A percentile compares a stretch with the other conserved stretches of the same genome.
Evolutionary conservation across 805 yeast genomes (phyloP).

Genomic region (Candida namnaoensis): DNA sequence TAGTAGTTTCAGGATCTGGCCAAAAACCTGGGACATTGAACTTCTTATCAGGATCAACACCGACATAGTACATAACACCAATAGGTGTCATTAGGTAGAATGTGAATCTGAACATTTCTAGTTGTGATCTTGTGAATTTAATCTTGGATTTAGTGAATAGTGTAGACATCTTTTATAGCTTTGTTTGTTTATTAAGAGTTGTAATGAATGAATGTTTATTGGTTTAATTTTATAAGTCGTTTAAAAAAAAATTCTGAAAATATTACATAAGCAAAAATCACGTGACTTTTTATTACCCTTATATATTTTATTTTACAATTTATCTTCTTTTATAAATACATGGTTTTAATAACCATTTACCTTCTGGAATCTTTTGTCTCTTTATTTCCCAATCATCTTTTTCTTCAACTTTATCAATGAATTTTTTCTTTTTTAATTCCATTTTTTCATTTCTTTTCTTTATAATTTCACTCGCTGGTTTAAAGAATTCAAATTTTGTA

Average conservation of each 20-base stretch:
- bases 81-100: conserved; percentile 83
- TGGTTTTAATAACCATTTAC: conserved; percentile 88
- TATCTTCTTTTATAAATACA: conserved; percentile 89
- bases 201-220: too few species aligned
- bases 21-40: conserved; percentile 90
- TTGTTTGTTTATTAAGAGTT: too few species aligned
- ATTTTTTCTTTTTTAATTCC: conserved; percentile 54
- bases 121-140: not conserved
- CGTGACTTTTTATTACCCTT: too few species aligned
- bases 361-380: conserved; percentile 55
- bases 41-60: conserved; percentile 82
- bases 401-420: conserved; percentile 62
- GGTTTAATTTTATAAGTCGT: too few species aligned
- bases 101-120: conserved; percentile 49
- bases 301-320: too few species aligned
- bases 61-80: conserved; percentile 87
- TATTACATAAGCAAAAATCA: too few species aligned
- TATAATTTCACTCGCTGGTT: conserved; percentile 65
- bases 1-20: conserved; percentile 92
- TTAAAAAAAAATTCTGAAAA: too few species aligned
- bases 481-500: conserved; percentile 87
- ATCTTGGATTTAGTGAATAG: not conserved
- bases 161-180: too few species aligned
- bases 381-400: conserved; percentile 50
- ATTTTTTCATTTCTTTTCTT: conserved; percentile 53